Evolutionary conservation across 192 early-diverging fungal species (phyloP).

Genomic region (Coemansia aciculifera): DNA sequence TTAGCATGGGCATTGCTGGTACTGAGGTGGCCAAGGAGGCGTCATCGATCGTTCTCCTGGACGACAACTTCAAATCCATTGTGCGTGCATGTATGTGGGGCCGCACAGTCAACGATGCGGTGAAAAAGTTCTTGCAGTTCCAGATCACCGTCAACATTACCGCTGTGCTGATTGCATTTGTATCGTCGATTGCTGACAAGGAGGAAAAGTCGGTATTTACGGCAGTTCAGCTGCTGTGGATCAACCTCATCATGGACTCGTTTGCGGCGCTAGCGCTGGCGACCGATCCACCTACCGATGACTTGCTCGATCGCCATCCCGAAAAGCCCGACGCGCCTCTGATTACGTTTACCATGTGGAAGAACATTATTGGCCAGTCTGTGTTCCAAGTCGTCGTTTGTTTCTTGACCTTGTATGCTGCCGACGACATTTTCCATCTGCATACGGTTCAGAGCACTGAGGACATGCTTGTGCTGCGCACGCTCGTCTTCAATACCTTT

Average conservation of each 20-base stretch:
- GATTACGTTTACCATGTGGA: constrained; percentile 92
- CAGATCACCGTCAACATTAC: constrained; percentile 98
- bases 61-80: constrained; percentile 98
- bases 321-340: constrained; percentile 79
- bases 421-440: constrained; percentile 63
- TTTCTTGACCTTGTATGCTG: constrained; percentile 71
- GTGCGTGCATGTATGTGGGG: constrained; percentile 99
- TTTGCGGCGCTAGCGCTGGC: constrained; percentile 96
- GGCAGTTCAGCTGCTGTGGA: constrained; percentile 96
- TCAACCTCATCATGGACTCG: constrained; percentile 99
- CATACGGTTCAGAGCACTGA: constrained; percentile 45
- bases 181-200: constrained; percentile 66
- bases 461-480: constrained; percentile 62
- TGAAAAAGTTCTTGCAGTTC: constrained; percentile 99
- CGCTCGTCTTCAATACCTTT: constrained; percentile 91
- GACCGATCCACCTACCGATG: constrained; percentile 86
- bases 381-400: constrained; percentile 85
- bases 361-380: constrained; percentile 90
- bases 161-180: constrained; percentile 77
- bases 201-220: constrained; percentile 83
- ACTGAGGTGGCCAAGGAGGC: constrained; percentile 99
- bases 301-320: constrained; percentile 85
- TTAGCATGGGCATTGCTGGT: constrained; percentile 99
- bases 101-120: constrained; percentile 90
- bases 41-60: constrained; percentile 94